Evolutionary conservation across 2,329 filamentous ascomycete genomes (phyloP).

Genomic region (Monilinia polystroma): DNA sequence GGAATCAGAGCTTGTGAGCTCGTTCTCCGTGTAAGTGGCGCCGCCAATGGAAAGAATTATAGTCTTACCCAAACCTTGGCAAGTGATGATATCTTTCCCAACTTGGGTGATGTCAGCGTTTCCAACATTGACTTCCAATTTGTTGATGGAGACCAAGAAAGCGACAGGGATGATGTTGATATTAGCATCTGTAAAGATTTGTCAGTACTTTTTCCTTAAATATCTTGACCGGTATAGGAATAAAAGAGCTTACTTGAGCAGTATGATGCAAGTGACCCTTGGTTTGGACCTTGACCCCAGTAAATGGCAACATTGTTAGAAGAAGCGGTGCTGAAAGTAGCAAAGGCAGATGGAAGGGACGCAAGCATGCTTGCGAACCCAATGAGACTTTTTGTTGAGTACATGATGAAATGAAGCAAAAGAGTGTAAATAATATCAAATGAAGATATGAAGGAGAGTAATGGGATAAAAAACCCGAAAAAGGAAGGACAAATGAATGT

Average conservation of each 20-base stretch:
- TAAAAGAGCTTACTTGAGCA: slow-evolving; percentile 18
- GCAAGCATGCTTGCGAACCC: slow-evolving; percentile 21
- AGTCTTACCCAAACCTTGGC: slow-evolving; percentile 53
- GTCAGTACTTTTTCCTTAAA: background rate
- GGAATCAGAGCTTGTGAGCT: slow-evolving; percentile 53
- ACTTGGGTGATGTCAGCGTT: slow-evolving; percentile 17
- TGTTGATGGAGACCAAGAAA: slow-evolving; percentile 20
- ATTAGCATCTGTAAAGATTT: slow-evolving; percentile 1
- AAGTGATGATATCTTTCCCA: slow-evolving; percentile 23
- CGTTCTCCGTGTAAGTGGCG: slow-evolving; percentile 66
- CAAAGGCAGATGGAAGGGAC: slow-evolving; percentile 40
- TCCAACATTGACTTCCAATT: slow-evolving; percentile 20
- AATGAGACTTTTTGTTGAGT: slow-evolving; percentile 21
- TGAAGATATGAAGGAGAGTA: slow-evolving; percentile 22
- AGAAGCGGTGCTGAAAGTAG: slow-evolving; percentile 45
- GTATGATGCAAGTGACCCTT: slow-evolving; percentile 22
- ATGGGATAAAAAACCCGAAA: slow-evolving; percentile 21
- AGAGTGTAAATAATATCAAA: background rate
- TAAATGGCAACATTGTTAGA: slow-evolving; percentile 60
- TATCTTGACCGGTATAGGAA: background rate
- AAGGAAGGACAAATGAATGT: slow-evolving; percentile 20
- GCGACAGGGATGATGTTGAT: slow-evolving; percentile 18
- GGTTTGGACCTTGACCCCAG: slow-evolving; percentile 50
- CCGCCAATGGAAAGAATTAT: slow-evolving; percentile 72
- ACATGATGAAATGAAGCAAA: slow-evolving; percentile 21